phyloP scores from a whole-genome alignment of 2,329 filamentous ascomycete genomes.

The Pleoardoris graminearum region DNA sequence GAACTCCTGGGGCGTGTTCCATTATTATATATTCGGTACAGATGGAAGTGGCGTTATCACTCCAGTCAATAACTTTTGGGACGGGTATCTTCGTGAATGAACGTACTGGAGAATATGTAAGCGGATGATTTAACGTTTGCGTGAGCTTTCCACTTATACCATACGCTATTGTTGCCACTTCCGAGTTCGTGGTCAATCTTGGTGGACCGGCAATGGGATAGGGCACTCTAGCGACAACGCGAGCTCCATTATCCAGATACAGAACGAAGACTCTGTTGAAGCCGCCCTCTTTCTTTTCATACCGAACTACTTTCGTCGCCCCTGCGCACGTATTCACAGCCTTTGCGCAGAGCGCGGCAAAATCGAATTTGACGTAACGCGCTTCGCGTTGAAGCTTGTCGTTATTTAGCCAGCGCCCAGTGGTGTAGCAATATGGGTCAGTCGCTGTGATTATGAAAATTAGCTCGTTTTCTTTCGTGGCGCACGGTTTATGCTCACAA shows the following conservation, averaged over 20 bases:
- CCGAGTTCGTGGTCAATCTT: constrained; percentile 44
- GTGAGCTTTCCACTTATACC: too few relatives aligned
- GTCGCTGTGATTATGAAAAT: too few relatives aligned
- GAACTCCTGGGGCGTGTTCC: constrained; percentile 38
- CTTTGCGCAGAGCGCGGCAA: too few relatives aligned
- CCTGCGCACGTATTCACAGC: too few relatives aligned
- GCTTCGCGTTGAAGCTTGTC: constrained; percentile 40
- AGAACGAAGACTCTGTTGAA: constrained; percentile 50
- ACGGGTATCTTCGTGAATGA: constrained; percentile 45
- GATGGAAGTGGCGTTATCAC: constrained; percentile 37
- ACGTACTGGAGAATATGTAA: constrained; percentile 5
- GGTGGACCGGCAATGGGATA: constrained; percentile 43
- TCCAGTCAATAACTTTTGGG: constrained; percentile 49
- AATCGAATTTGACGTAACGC: constrained; percentile 45
- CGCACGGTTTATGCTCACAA: too few relatives aligned
- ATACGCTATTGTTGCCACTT: constrained; percentile 45
- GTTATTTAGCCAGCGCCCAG: constrained; percentile 34
- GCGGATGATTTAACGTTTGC: too few relatives aligned
- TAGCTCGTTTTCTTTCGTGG: too few relatives aligned
- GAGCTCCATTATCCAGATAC: constrained; percentile 39
- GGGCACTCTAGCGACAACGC: constrained; percentile 47
- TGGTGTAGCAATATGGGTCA: neutral
- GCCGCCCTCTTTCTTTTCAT: constrained; percentile 48
- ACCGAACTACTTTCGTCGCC: constrained; percentile 26
- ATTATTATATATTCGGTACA: constrained; percentile 45